Evolutionary conservation across 352 stramenopile genomes (phyloP).

Genomic region (Pythium phragmitis): DNA sequence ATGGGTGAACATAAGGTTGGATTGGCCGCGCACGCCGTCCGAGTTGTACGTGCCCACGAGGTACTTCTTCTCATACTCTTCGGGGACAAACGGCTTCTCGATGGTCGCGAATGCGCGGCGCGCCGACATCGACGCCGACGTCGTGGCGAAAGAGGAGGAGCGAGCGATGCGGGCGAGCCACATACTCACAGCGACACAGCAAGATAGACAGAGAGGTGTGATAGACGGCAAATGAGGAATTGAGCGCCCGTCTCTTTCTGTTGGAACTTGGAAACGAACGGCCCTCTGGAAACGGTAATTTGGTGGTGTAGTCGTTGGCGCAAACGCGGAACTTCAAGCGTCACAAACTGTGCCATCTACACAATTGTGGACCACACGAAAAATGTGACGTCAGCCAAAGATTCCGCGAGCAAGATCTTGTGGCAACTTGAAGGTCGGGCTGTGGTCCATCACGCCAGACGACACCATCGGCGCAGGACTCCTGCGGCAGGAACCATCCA

Average conservation of each 20-base stretch:
- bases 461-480: too few species aligned
- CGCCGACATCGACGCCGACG: background rate
- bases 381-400: slow-evolving; percentile 3
- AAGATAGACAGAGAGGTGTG: background rate
- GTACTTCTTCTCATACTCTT: slow-evolving; percentile 81
- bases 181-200: background rate
- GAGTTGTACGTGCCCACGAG: slow-evolving; percentile 82
- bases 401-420: too few species aligned
- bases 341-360: too few species aligned
- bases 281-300: slow-evolving; percentile 4
- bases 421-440: too few species aligned
- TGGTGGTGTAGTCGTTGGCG: background rate
- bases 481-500: too few species aligned
- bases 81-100: slow-evolving; percentile 40
- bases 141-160: slow-evolving; percentile 3
- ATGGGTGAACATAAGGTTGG: slow-evolving; percentile 74
- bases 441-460: too few species aligned
- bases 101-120: slow-evolving; percentile 32
- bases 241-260: too few species aligned
- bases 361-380: slow-evolving; percentile 16
- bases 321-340: slow-evolving; percentile 23
- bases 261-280: background rate
- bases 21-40: slow-evolving; percentile 65
- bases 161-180: slow-evolving; percentile 16
- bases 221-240: background rate